These are phyloP conservation scores for Bryum argenteum DNA, from an alignment of 225 moss, liverwort and hornwort genomes.

Conservation along the genomic window DNA sequence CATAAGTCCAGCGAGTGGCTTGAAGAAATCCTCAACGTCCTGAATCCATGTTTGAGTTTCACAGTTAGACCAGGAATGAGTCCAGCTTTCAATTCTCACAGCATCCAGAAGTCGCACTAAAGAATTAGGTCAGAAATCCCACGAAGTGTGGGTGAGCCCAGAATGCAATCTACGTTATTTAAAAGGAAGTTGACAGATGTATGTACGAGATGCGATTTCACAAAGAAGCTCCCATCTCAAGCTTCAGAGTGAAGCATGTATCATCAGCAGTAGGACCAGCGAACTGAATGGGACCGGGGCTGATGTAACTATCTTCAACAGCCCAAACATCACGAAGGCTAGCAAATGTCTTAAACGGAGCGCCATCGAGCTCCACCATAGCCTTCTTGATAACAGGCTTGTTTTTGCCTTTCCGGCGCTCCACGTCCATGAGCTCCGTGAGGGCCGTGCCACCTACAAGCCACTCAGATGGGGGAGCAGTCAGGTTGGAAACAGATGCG, in stretches of 20 bases:
- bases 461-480: slow-evolving; percentile 67
- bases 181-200: neutral
- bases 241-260: slow-evolving; percentile 50
- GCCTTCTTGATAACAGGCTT: slow-evolving; percentile 96
- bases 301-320: slow-evolving; percentile 64
- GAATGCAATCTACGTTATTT: too few species aligned
- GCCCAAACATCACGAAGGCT: slow-evolving; percentile 70
- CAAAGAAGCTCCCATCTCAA: slow-evolving; percentile 33
- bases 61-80: neutral
- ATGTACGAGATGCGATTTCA: neutral
- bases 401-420: slow-evolving; percentile 77
- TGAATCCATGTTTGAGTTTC: neutral
- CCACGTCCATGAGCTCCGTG: slow-evolving; percentile 87
- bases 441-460: slow-evolving; percentile 73
- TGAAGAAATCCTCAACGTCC: neutral
- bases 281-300: slow-evolving; percentile 68
- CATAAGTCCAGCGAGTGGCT: neutral
- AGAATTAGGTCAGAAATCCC: neutral
- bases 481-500: slow-evolving; percentile 71
- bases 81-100: neutral
- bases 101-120: neutral
- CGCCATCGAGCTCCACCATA: slow-evolving; percentile 85
- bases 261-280: slow-evolving; percentile 48
- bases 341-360: slow-evolving; percentile 73
- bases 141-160: too few species aligned